Evolutionary conservation across 192 early-diverging fungal species (phyloP).

Genomic region (Coemansia biformis): DNA sequence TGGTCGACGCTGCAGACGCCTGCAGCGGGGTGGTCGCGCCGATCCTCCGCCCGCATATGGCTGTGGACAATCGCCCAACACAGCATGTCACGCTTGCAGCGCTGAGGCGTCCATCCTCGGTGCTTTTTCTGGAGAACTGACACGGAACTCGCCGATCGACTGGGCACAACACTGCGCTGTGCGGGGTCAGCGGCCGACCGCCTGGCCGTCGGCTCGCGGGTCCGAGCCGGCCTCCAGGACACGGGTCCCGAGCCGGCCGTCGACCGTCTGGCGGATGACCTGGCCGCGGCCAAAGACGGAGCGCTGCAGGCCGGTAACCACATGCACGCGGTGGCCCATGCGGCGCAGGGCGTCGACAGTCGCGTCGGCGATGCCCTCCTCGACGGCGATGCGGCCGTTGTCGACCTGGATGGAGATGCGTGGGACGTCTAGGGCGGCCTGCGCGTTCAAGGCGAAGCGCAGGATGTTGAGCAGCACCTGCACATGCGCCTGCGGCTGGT

Average conservation of each 20-base stretch:
- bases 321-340: conserved; percentile 57
- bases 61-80: too few relatives aligned
- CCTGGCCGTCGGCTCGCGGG: conserved; percentile 57
- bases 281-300: conserved; percentile 70
- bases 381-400: conserved; percentile 50
- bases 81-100: too few relatives aligned
- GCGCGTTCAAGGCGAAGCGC: conserved; percentile 55
- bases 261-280: conserved; percentile 52
- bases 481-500: conserved; percentile 82
- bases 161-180: not conserved
- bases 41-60: too few relatives aligned
- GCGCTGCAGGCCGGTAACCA: conserved; percentile 45
- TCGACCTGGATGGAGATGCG: conserved; percentile 56
- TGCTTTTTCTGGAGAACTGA: too few relatives aligned
- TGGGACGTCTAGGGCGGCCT: conserved; percentile 64
- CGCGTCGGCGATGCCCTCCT: conserved; percentile 56
- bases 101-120: too few relatives aligned
- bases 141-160: too few relatives aligned
- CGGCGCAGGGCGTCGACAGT: conserved; percentile 46
- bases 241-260: conserved; percentile 36
- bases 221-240: conserved; percentile 55
- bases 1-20: too few relatives aligned
- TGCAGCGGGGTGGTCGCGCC: too few relatives aligned
- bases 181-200: conserved; percentile 52
- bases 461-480: conserved; percentile 69